These are phyloP conservation scores for Cryphonectria japonica DNA, from an alignment of 2,329 filamentous ascomycete species.

Conservation along the genomic window DNA sequence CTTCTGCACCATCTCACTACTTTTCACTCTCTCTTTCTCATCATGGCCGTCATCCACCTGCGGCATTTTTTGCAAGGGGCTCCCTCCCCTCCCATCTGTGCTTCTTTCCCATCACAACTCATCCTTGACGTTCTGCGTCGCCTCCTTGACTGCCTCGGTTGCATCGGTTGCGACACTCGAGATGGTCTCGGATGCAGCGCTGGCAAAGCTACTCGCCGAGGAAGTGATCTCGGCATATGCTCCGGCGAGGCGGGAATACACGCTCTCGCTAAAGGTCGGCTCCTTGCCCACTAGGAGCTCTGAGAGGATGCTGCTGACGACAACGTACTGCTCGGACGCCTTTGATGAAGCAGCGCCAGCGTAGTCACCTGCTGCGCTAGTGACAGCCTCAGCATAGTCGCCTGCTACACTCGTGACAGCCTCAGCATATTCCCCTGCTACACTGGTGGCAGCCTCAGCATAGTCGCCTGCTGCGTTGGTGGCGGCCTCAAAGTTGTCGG, in stretches of 20 bases:
- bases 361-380: conserved; percentile 55
- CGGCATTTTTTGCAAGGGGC: not conserved
- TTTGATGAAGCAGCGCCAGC: conserved; percentile 65
- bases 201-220: conserved; percentile 51
- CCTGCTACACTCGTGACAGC: conserved; percentile 49
- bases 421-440: conserved; percentile 33
- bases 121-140: conserved; percentile 42
- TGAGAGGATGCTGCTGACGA: conserved; percentile 72
- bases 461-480: conserved; percentile 34
- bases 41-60: not conserved
- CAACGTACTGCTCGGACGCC: conserved; percentile 67
- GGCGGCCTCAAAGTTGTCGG: conserved; percentile 41
- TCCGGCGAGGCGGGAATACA: conserved; percentile 71
- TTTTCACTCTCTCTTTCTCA: not conserved
- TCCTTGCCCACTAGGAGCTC: conserved; percentile 80
- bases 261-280: conserved; percentile 79
- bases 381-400: conserved; percentile 61
- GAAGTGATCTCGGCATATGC: conserved; percentile 72
- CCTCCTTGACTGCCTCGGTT: conserved; percentile 48
- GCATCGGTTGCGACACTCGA: conserved; percentile 45
- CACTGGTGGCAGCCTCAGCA: conserved; percentile 41
- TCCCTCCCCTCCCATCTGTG: not conserved
- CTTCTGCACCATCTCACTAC: no score
- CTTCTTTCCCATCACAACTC: conserved; percentile 42
- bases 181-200: conserved; percentile 38